Evolutionary conservation across 2,329 filamentous ascomycete genomes (phyloP), one percentile per base, ranked within the genome.

Genomic region (Colletotrichum siamense): DNA sequence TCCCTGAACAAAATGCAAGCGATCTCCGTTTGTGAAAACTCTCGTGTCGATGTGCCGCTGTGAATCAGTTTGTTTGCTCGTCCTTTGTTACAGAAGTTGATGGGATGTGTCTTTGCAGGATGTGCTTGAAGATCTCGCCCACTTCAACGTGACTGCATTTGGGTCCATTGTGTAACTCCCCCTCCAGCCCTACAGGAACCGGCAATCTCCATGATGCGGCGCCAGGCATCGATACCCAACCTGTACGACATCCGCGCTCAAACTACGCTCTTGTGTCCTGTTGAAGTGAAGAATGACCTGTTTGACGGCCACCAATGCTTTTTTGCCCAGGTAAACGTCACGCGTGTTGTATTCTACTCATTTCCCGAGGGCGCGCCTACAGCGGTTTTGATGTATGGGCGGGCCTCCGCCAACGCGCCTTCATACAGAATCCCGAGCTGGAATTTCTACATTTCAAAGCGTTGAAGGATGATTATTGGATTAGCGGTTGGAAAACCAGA

Each of bases 1-100:
- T 71, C 18, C 71, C 66, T 74, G 72, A 39, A 75, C 66, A 71
- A 52, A 77, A 77, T 71, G 71, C 75, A 75, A 71, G 62, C 71
- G 26, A 71, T 67, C 8, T 55, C n/a, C 32, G 52, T 77, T 77
- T 70, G 57, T 70, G n/a, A 63, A 44, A 18, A 36, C 2, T 36
- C 6, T 10, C 10, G 39, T 62, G 13, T 30, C 13, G 3, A 30
- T 34, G 10, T 16, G 15, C 18, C 18, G 26, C 18, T 63, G 59
- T 59, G 55, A 59, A 9, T 30, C 26, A 16, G 9, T 16, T 6
- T 59, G 6, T 13, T 59, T 26, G 22, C 55, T 59, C 24, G 18
- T 15, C 55, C 22, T 12, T 13, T n/a, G 44, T n/a, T 18, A 12
- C 5, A 49, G 18, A 8, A 13, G 12, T 52, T 22, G 10, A 52